Percentiles rank a stretch among this genome's conserved stretches.
phyloP scores from a whole-genome alignment of 129 eudicot genomes.

The Pulicaria dysenterica region DNA sequence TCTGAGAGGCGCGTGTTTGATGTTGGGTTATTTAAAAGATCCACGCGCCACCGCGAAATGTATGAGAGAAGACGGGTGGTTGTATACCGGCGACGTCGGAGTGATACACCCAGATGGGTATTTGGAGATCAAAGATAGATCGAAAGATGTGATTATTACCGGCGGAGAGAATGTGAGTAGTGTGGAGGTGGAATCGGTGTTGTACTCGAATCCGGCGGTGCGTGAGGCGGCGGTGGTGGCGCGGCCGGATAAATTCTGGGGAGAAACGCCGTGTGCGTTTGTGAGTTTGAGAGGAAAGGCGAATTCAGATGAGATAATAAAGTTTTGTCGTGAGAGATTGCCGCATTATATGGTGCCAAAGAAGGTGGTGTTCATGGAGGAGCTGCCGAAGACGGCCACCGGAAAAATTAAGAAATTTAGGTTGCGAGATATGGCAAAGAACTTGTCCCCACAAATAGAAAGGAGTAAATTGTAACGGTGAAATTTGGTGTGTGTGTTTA shows the following conservation, averaged over 20 bases:
- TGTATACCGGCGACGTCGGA: slow-evolving; percentile 63
- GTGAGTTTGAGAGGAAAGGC: slow-evolving; percentile 52
- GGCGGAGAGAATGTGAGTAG: slow-evolving; percentile 75
- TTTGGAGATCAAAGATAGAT: slow-evolving; percentile 65
- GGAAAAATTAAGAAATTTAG: slow-evolving; percentile 67
- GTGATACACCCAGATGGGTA: slow-evolving; percentile 80
- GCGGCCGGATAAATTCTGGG: slow-evolving; percentile 64
- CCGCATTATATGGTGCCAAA: slow-evolving; percentile 79
- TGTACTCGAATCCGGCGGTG: slow-evolving; percentile 59
- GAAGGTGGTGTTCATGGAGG: slow-evolving; percentile 68
- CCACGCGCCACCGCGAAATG: slow-evolving; percentile 43
- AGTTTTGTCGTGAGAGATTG: slow-evolving; percentile 52
- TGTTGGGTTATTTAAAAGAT: slow-evolving; percentile 65
- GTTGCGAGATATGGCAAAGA: slow-evolving; percentile 54
- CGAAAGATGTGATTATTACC: slow-evolving; percentile 63
- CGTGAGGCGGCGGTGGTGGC: slow-evolving; percentile 77
- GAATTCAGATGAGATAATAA: slow-evolving; percentile 39
- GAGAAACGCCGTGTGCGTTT: slow-evolving; percentile 80
- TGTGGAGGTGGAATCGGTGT: slow-evolving; percentile 72
- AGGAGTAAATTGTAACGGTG: slow-evolving; percentile 36
- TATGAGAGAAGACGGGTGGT: slow-evolving; percentile 55
- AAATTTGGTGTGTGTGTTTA: neutral
- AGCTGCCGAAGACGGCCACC: slow-evolving; percentile 75
- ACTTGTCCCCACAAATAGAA: slow-evolving; percentile 21
- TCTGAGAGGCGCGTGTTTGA: slow-evolving; percentile 47